Evolutionary conservation across 345 rosid genomes (phyloP), one percentile per base, ranked within the genome.

Genomic region (Salix udensis): DNA sequence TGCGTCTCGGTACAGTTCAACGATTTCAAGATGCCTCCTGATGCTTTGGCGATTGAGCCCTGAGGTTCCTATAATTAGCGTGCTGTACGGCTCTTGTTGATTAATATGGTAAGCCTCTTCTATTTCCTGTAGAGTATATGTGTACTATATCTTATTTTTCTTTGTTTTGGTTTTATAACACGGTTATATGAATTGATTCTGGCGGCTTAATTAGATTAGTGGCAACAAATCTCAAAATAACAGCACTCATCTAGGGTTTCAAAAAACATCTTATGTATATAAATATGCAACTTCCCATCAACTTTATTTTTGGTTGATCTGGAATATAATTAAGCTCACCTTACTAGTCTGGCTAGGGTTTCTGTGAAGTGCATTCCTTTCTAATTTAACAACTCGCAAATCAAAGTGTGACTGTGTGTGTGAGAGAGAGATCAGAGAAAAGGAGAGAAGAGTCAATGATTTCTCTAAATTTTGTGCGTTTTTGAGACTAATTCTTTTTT

Each of bases 41-140:
- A 21, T 46, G 79, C 77, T 79, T 85, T 71, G 87, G 76, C 74
- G 83, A 76, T 78, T 79, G 82, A 83, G 80, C 81, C 82, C 72
- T 65, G 76, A 76, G 73, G 76, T 75, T 79, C 52, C 58, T 74
- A 58, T 58, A n/a, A 23, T 58, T 53, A 42, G 74, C 53, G 37
- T 34, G n/a, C 62, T 70, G 58, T 73, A 74, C 71, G 8, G 12
- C 21, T 46, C 50, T 74, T 75, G 55, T 34, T 80, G 68, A 74
- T 64, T 58, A 78, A 64, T 76, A 40, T 52, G 74, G 72, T 61
- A 82, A 53, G 72, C 53, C 15, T 58, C 24, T 65, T 55, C 62
- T 23, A 13, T 9, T 18, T 69, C 71, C 69, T 39, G 18, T 60
- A 2, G 36, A 55, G 37, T 30, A 18, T 73, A 15, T 30, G 61